Evolutionary conservation across 768 basidiomycete species (phyloP), one percentile per base, ranked within the genome.

Genomic region (Psilocybe cyanescens): DNA sequence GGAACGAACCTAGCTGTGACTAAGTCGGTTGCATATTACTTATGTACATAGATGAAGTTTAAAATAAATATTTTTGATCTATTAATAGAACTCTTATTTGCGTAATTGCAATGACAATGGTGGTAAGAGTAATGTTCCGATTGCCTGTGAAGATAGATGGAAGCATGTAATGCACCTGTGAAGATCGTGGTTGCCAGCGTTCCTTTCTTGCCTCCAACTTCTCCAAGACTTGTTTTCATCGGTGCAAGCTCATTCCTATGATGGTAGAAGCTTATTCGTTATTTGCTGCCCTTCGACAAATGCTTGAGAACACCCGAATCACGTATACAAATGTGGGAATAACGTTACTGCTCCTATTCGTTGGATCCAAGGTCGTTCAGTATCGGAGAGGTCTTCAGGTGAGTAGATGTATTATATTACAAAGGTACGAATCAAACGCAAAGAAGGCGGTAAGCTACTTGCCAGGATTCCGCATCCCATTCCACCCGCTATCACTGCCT

Each of bases 401-500:
- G 14, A 4, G 51, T 44, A 39, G 14, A 39, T 30, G 24, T 49
- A 11, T 8, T 16, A 29, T 8, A 11, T 28, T 24, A 16, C 12
- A 33, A 4, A 51, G 6, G 8, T 19, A 16, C 12, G 6, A 24
- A 16, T 30, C 11, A 14, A 53, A 31, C 31, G 16, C 16, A 9
- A 19, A 14, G 9, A 14, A 33, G 82, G 66, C 65, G 41, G 73
- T 79, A 3, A 74, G 68, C 63, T 62, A 74, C 62, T 24, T 78
- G 17, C 79, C 80, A 11, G 80, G 80, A n/a, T 64, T 74, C 52
- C 71, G 79, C 8, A 63, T 79, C 28, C 75, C 79, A 1, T 81
- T 82, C 64, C 72, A 75, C 51, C 81, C 81, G 2, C 60, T 79
- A 29, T 68, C 64, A 6, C n/a, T 75, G 9, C 76, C 77, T 29